Evolutionary conservation across 2,329 filamentous ascomycete genomes (phyloP).

Genomic region (Trichothecium sympodiale): DNA sequence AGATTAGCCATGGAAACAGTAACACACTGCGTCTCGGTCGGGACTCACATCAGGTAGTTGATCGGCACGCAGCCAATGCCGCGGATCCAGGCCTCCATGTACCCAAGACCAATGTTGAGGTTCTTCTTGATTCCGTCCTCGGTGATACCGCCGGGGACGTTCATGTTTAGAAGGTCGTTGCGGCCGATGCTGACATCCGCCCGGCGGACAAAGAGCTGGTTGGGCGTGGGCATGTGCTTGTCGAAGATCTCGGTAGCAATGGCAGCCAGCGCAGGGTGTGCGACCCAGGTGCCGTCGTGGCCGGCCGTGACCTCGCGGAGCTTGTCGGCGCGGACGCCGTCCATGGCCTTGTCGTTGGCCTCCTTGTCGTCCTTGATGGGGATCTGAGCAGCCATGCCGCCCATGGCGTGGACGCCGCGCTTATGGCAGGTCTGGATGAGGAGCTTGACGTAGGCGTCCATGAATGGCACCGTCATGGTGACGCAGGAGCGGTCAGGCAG

Average conservation of each 20-base stretch:
- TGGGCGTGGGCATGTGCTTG: conserved; percentile 95
- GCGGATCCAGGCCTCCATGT: conserved; percentile 98
- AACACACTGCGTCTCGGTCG: not conserved
- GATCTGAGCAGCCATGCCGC: conserved; percentile 97
- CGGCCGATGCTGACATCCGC: conserved; percentile 79
- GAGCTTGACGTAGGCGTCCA: conserved; percentile 91
- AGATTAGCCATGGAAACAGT: too few relatives aligned
- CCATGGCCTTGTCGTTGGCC: conserved; percentile 92
- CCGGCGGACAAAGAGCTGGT: conserved; percentile 84
- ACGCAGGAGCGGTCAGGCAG: conserved; percentile 84
- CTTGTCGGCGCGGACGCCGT: conserved; percentile 86
- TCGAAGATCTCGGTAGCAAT: conserved; percentile 94
- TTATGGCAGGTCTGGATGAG: conserved; percentile 97
- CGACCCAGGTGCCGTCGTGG: conserved; percentile 95
- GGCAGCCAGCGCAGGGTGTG: conserved; percentile 79
- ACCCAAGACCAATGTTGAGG: conserved; percentile 87
- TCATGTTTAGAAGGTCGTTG: conserved; percentile 96
- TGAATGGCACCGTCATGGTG: conserved; percentile 97
- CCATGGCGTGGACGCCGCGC: conserved; percentile 96
- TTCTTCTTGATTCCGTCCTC: conserved; percentile 97
- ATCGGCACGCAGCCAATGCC: conserved; percentile 94
- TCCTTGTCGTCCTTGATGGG: conserved; percentile 90
- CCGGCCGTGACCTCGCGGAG: conserved; percentile 89
- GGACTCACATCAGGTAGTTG: conserved; percentile 79
- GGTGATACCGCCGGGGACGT: conserved; percentile 83